Percentiles rank a stretch among this genome's conserved stretches.
phyloP scores from a whole-genome alignment of 2,329 filamentous ascomycete species.

The Aspergillus sp. region DNA sequence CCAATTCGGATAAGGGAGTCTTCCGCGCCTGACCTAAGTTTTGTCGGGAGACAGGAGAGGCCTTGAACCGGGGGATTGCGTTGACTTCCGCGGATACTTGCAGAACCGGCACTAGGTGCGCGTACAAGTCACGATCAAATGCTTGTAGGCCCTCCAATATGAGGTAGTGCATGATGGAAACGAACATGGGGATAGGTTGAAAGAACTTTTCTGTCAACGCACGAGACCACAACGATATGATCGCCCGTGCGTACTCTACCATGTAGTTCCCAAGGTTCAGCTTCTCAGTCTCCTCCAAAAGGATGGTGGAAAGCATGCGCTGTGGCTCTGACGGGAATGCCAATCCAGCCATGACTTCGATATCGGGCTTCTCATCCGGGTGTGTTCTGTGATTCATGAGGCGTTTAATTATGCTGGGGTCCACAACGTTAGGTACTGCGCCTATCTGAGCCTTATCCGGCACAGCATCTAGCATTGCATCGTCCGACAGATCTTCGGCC shows the following conservation, averaged over 20 bases:
- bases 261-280: slow-evolving; percentile 49
- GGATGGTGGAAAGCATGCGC: slow-evolving; percentile 53
- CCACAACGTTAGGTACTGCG: slow-evolving; percentile 19
- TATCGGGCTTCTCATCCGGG: slow-evolving; percentile 50
- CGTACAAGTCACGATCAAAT: slow-evolving; percentile 40
- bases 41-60: slow-evolving; percentile 45
- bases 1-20: slow-evolving; percentile 46
- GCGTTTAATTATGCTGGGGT: slow-evolving; percentile 51
- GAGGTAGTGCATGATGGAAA: slow-evolving; percentile 44
- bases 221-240: slow-evolving; percentile 58
- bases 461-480: slow-evolving; percentile 20
- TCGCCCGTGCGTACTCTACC: slow-evolving; percentile 50
- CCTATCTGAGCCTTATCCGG: slow-evolving; percentile 29
- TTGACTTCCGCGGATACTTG: slow-evolving; percentile 56
- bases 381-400: slow-evolving; percentile 58
- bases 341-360: slow-evolving; percentile 57
- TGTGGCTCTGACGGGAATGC: slow-evolving; percentile 55
- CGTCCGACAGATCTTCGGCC: slow-evolving; percentile 27
- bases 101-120: slow-evolving; percentile 41
- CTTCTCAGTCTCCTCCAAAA: slow-evolving; percentile 54
- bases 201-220: slow-evolving; percentile 58
- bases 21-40: slow-evolving; percentile 41
- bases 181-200: slow-evolving; percentile 44
- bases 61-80: slow-evolving; percentile 52
- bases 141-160: slow-evolving; percentile 41